Base-by-base conservation (phyloP, 1,284 basidiomycete species). In the Singerocomus inundabilis region DNA sequence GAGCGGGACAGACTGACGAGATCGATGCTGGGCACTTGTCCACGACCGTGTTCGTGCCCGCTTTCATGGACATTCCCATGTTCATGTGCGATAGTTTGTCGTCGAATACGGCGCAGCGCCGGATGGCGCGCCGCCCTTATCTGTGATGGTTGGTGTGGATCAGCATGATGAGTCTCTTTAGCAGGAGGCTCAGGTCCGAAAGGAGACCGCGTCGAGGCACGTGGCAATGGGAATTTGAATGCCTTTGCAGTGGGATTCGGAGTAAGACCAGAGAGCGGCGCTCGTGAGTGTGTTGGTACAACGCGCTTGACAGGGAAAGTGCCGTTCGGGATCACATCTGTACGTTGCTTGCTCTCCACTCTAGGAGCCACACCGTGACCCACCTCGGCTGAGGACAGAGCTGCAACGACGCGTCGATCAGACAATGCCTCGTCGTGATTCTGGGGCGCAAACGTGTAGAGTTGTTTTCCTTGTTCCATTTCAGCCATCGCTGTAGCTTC, bases 1-100 rank as follows among this genome's bases (percentile, higher is more conserved):
- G 61, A 51, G 13, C 11, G 51, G 0, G 64, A 57, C 18, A 53
- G 39, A 4, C 52, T 35, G 12, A 56, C 53, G 9, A 66, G 56
- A 36, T 66, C 60, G 12, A 68, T 3, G 36, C 60, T 56, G 10
- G 62, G 66, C 1, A 64, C 55, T 1, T 28, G 16, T 4, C 6
- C 33, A 6, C 6, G 32, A 33, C 40, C n/a, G 16, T 7, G 29
- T 21, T 26, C 46, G 8, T 25, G 12, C 13, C 15, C 30, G 10
- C 26, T 15, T 5, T 21, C 26, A n/a, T 29, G 15, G 7, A 13
- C 15, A 24, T 37, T 30, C n/a, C 8, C 15, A 13, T 5, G 11
- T 6, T 13, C 39, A 18, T 50, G 44, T 1, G 48, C 46, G 8
- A 56, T 51, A 3, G 57, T 53, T 34, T 62, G 55, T 37, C 57